phyloP scores from a whole-genome alignment of 306 rosid species.

The Cicer pinnatifidum region DNA sequence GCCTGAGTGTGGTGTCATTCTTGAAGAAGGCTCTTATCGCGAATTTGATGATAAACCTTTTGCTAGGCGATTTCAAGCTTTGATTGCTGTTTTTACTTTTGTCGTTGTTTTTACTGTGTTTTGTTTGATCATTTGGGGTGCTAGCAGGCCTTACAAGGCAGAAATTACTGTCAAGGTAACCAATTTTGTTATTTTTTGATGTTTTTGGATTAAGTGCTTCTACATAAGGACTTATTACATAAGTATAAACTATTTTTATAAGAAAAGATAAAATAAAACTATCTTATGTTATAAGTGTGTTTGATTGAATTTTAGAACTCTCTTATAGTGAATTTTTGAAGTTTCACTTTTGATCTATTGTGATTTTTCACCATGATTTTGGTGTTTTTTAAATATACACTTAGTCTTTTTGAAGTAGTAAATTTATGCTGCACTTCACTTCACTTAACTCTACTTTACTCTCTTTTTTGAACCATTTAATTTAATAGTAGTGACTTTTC shows the following conservation, averaged over 20 bases:
- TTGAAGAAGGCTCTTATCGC: conserved; percentile 89
- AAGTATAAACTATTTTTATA: too few species aligned
- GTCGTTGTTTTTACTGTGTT: conserved; percentile 68
- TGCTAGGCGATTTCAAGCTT: conserved; percentile 65
- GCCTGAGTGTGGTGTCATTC: conserved; percentile 95
- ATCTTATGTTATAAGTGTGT: too few species aligned
- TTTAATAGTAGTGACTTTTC: not conserved
- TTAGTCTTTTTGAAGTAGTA: not conserved
- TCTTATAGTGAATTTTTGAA: too few species aligned
- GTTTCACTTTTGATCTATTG: too few species aligned
- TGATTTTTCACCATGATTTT: too few species aligned
- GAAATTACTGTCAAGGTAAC: conserved; percentile 70
- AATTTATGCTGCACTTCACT: not conserved
- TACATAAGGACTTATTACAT: too few species aligned
- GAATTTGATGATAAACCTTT: conserved; percentile 64
- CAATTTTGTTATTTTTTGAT: not conserved
- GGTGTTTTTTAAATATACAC: too few species aligned
- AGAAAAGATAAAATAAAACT: too few species aligned
- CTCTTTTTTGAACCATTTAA: not conserved
- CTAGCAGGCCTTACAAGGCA: conserved; percentile 80
- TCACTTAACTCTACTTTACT: not conserved
- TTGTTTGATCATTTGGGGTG: conserved; percentile 95
- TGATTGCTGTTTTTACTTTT: conserved; percentile 70
- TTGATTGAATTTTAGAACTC: too few species aligned
- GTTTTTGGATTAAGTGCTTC: too few species aligned